Evolutionary conservation across 345 rosid genomes (phyloP), one percentile per base, ranked within the genome.

Genomic region (Clarkia xantiana): DNA sequence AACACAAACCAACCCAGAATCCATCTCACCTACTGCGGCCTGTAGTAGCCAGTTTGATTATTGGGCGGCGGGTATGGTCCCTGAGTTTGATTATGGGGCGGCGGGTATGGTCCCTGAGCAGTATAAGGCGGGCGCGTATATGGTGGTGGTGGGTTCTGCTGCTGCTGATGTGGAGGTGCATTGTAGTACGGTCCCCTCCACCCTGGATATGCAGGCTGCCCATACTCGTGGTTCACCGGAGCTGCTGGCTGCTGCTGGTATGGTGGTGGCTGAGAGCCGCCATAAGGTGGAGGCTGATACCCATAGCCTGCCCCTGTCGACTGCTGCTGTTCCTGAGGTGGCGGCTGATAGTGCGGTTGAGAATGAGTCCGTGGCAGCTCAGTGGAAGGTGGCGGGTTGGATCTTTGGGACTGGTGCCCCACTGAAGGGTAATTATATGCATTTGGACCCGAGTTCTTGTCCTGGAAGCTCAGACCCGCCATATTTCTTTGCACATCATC

Each of bases 391-490:
- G 25, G 25, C 5, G 25, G 25, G 25, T 42, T 62, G 49, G 79
- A 43, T 62, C 81, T 71, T 40, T 70, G 77, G 53, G 60, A 74
- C 14, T 78, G 70, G 47, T 76, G 94, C 54, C 76, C 80, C 40
- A 77, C 76, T 14, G 76, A 29, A 49, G 95, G 87, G 53, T 86
- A 77, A 64, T 15, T 44, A 36, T 59, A 54, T 22, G 58, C 68
- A 58, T 61, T 81, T 4, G 86, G 67, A 48, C 85, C 83, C 0
- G 79, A 14, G 60, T 25, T 84, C 61, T 77, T 94, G 42, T 81
- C 96, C 70, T 84, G 96, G 70, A 91, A 91, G 69, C 75, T 84
- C 51, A 91, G 75, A 57, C 98, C 87, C 0, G 93, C 78, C 82
- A 86, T 75, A 48, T 77, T 78, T 59, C 96, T 76, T 63, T 91